Evolutionary conservation across 2,329 filamentous ascomycete species (phyloP).

Genomic region (Colletotrichum brevisporum): DNA sequence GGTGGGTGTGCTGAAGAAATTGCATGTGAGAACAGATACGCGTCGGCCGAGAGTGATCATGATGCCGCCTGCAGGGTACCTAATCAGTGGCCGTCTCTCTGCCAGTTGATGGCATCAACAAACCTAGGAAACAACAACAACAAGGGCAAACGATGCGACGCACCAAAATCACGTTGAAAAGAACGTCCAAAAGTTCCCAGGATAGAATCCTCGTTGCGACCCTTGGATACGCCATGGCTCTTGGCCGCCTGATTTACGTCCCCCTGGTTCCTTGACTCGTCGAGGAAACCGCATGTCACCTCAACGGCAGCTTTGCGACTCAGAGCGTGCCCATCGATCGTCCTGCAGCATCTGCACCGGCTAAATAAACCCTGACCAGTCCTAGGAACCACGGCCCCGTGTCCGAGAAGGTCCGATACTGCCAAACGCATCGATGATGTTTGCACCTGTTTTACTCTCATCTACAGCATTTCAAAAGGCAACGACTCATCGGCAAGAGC

Average conservation of each 20-base stretch:
- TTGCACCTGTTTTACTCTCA: background rate
- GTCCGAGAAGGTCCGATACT: slow-evolving; percentile 4
- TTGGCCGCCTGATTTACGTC: slow-evolving; percentile 5
- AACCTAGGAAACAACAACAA: too few species aligned
- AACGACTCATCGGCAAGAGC: slow-evolving; percentile 1
- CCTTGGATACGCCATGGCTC: slow-evolving; percentile 19
- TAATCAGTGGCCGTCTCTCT: background rate
- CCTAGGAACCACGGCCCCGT: slow-evolving; percentile 6
- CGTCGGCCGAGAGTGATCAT: background rate
- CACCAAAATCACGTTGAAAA: too few species aligned
- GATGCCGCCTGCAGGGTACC: background rate
- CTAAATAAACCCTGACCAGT: slow-evolving; percentile 27
- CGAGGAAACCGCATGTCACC: slow-evolving; percentile 20
- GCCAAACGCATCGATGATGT: background rate
- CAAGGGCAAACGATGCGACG: too few species aligned
- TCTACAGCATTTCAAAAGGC: too few species aligned
- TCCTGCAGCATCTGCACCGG: slow-evolving; percentile 18
- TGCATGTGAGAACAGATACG: slow-evolving; percentile 8
- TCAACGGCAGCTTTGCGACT: slow-evolving; percentile 17
- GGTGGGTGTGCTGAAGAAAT: background rate
- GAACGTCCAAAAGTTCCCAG: background rate
- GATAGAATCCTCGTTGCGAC: slow-evolving; percentile 15
- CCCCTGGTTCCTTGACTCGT: slow-evolving; percentile 28
- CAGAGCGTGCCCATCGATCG: slow-evolving; percentile 3
- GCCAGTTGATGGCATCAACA: too few species aligned